Conservation (phyloP, 2,329 filamentous ascomycete genomes). For the Didymella keratinophila region DNA sequence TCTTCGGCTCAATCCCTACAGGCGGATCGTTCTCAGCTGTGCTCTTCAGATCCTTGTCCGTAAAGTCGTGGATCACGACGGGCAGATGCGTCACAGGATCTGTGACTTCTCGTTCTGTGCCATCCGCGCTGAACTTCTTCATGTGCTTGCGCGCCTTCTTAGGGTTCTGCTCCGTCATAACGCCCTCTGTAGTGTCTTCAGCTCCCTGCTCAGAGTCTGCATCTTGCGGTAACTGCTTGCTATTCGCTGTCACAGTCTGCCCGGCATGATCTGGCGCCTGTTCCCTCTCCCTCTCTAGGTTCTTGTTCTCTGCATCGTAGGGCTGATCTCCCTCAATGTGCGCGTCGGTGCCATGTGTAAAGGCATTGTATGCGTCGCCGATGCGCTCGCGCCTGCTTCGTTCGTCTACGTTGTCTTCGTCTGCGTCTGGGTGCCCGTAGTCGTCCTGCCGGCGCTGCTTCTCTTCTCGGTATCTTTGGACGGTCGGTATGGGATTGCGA, state of each 20-base stretch:
- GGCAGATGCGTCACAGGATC: constrained; percentile 77
- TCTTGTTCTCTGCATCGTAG: constrained; percentile 49
- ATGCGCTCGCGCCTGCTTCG: constrained; percentile 47
- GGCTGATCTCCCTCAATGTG: constrained; percentile 36
- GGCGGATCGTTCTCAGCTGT: constrained; percentile 57
- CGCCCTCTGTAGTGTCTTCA: constrained; percentile 56
- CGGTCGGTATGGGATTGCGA: constrained; percentile 56
- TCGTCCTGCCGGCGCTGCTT: constrained; percentile 53
- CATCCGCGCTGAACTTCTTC: constrained; percentile 58
- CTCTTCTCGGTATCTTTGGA: constrained; percentile 57
- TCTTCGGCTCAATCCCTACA: constrained; percentile 50
- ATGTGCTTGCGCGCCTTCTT: constrained; percentile 59
- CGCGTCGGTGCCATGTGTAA: constrained; percentile 41
- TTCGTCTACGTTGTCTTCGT: constrained; percentile 33
- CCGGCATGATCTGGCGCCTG: constrained; percentile 47
- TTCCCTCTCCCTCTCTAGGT: constrained; percentile 36
- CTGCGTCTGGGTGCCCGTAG: constrained; percentile 35
- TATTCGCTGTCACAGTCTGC: constrained; percentile 24
- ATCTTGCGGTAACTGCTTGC: constrained; percentile 28
- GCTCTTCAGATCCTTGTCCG: constrained; percentile 65
- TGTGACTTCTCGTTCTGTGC: constrained; percentile 67
- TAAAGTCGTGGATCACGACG: constrained; percentile 73
- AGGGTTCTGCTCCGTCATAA: constrained; percentile 49
- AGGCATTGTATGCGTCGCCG: constrained; percentile 47
- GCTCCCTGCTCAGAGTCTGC: constrained; percentile 33